These are phyloP conservation scores for Sphaceloma murrayae DNA, from an alignment of 2,329 filamentous ascomycete species.

Conservation along the genomic window DNA sequence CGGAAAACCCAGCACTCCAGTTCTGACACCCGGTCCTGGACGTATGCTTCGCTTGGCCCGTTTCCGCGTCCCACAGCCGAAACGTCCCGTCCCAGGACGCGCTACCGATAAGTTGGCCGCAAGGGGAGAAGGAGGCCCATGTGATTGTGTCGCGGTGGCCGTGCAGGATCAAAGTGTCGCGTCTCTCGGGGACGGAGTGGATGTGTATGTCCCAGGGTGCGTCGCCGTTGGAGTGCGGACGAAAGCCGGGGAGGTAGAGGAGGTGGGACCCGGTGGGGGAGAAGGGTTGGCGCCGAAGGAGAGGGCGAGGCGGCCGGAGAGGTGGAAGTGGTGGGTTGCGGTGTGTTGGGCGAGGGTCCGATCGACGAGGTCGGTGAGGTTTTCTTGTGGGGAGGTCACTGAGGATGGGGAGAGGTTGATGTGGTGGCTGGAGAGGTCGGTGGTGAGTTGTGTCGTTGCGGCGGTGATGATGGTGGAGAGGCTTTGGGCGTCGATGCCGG, in stretches of 20 bases:
- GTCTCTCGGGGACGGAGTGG: neutral
- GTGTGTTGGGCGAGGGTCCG: neutral
- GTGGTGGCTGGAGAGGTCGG: neutral
- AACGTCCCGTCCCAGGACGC: slow-evolving; percentile 20
- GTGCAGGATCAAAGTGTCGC: neutral
- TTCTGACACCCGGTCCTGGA: slow-evolving; percentile 19
- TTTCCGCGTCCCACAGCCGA: slow-evolving; percentile 20
- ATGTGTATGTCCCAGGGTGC: neutral
- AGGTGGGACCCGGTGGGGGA: neutral
- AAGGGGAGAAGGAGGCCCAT: slow-evolving; percentile 20
- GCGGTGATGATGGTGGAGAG: neutral
- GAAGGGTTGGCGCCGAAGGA: neutral
- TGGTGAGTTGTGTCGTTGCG: neutral
- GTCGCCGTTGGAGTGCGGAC: neutral
- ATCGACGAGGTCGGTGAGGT: neutral
- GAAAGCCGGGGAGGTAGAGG: neutral
- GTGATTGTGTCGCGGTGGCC: slow-evolving; percentile 21
- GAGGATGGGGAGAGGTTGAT: neutral
- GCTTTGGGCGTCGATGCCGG: neutral
- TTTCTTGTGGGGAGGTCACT: neutral
- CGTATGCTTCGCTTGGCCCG: slow-evolving; percentile 11
- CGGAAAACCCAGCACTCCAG: slow-evolving; percentile 19
- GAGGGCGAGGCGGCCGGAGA: neutral
- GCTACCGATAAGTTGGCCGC: slow-evolving; percentile 19
- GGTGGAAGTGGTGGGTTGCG: neutral